Base-by-base conservation (phyloP, 768 basidiomycete species). In the Pulveroboletus sp. region DNA sequence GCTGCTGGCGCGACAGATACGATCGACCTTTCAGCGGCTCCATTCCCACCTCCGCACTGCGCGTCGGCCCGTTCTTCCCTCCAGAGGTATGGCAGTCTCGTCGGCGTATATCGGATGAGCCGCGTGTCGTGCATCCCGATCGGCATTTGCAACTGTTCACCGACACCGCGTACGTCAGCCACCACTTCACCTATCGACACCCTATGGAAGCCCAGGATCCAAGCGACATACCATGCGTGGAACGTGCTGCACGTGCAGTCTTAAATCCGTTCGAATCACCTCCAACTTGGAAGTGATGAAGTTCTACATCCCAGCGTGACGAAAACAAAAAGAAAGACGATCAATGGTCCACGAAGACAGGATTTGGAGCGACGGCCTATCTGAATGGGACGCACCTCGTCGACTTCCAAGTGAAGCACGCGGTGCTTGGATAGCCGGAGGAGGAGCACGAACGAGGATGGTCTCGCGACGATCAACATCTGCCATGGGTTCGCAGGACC, bases 351-450 rank as follows among this genome's bases (percentile, higher is more conserved):
- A 17, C n/a, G 15, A 10, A 14, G 8, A 14, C 3, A 11, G 9
- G 32, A 32, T 11, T 8, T 10, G 6, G 13, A 35, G n/a, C 42
- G n/a, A 32, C 17, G 17, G n/a, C 17, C 40, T 6, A 45, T 43
- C 37, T 1, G 18, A 39, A 4, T 15, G 1, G 0, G 4, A 41
- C 59, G 43, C 35, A 60, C 59, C 48, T 64, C 62, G 51, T 62
- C 57, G 40, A 63, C 62, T 28, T 63, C 62, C 33, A 63, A 36
- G 6, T 62, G 48, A 31, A 63, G 51, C 24, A 63, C 54, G 3
- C 62, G 57, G 6, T 4, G n/a, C 33, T 47, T 48, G 0, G 62
- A 59, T 6, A 63, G 26, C 17, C 60, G 51, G 7, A 63, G 1
- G 27, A 63, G 47, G 14, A 63, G 45, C 43, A 62, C 51, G 18